Evolutionary conservation across 192 early-diverging fungal species (phyloP).

Genomic region (Backusella circina): DNA sequence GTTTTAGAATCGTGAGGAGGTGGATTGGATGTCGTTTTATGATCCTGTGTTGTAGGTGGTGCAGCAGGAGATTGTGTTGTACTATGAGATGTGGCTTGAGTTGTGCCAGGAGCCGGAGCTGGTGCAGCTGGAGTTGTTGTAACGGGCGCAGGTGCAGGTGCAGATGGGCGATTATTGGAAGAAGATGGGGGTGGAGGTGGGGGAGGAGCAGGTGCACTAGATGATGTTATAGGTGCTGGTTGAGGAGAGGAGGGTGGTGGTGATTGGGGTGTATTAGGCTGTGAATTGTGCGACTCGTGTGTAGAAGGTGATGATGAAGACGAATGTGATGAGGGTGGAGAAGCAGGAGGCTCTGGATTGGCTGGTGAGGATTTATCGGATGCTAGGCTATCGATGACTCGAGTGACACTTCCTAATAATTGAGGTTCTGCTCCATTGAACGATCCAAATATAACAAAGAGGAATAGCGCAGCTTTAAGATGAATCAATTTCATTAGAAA

Average conservation of each 20-base stretch:
- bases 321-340: background rate
- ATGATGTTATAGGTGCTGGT: background rate
- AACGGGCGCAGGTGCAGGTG: background rate
- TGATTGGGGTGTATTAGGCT: background rate
- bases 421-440: background rate
- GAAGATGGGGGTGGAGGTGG: slow-evolving; percentile 5
- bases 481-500: slow-evolving; percentile 12
- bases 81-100: background rate
- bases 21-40: background rate
- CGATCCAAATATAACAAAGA: background rate
- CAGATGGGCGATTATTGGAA: background rate
- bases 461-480: background rate
- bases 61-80: background rate
- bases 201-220: background rate
- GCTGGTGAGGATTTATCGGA: background rate
- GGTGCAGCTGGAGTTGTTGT: background rate
- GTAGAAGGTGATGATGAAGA: background rate
- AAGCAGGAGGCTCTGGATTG: background rate
- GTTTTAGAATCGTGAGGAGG: background rate
- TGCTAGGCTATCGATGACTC: background rate
- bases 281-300: background rate
- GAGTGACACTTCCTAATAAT: background rate
- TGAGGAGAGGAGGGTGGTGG: background rate
- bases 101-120: background rate
- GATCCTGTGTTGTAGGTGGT: background rate